Evolutionary conservation across 2,329 filamentous ascomycete species (phyloP), one percentile per base, ranked within the genome.

Genomic region (Pseudopithomyces chartarum): DNA sequence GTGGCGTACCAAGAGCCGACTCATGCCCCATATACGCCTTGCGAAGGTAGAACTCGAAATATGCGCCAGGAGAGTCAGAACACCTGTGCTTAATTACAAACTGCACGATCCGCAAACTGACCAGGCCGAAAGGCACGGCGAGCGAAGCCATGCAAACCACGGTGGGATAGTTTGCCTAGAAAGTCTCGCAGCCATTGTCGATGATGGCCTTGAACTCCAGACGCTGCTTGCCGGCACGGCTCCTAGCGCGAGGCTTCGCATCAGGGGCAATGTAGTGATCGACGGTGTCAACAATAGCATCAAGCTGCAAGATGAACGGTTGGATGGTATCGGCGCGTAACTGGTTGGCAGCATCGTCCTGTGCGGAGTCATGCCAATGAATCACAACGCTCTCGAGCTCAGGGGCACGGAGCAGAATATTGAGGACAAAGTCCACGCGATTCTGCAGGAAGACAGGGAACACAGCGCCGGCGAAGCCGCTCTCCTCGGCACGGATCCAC

Each of bases 281-380:
- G 22, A 68, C 40, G 48, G 73, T 52, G 26, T 67, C 56, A 45
- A 73, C 49, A 3, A 55, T 57, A 2, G 63, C 67, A 6, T 52
- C 46, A 10, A 73, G 56, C 15, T 54, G 44, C 19, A 64, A 34
- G 43, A 55, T 39, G 48, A 75, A 73, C 2, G 42, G 52, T n/a
- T 55, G 58, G 7, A 73, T 59, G 11, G 66, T 58, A 13, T 73
- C 65, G 5, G 59, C 47, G 55, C 65, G 70, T 12, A 73, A 48
- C 34, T 43, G 53, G 2, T 56, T 48, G 15, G 58, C 63, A 43
- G 66, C 65, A 4, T 59, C 48, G 32, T 74, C 70, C 11, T 66
- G 46, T 2, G 61, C 61, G 7, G 71, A 69, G 52, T 76, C 71
- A 52, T 73, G 63, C 72, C 71, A 76, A 29, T 70, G 58, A n/a